Evolutionary conservation across 192 early-diverging fungal species (phyloP).

Genomic region (Martensiomyces pterosporus): DNA sequence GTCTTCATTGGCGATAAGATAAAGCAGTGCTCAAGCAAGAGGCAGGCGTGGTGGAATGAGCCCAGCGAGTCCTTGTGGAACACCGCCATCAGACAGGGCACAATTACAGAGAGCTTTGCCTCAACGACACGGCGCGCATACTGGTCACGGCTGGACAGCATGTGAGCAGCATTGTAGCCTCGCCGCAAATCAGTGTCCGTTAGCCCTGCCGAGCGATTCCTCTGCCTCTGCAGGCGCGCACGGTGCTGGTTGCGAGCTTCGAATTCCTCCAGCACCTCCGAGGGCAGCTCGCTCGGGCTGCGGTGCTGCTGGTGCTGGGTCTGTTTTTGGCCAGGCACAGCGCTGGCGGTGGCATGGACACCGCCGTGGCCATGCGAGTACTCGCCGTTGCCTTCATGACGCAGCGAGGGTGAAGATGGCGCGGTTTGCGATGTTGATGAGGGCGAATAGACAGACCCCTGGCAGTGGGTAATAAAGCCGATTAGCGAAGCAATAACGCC

Average conservation of each 20-base stretch:
- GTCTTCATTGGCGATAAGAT: slow-evolving; percentile 35
- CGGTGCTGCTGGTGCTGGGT: background rate
- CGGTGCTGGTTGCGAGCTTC: slow-evolving; percentile 33
- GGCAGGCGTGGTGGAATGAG: slow-evolving; percentile 47
- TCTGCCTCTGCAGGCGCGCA: slow-evolving; percentile 37
- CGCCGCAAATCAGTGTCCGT: slow-evolving; percentile 40
- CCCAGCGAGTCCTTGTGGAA: slow-evolving; percentile 47
- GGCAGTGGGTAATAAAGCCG: slow-evolving; percentile 45
- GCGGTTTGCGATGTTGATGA: slow-evolving; percentile 21
- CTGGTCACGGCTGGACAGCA: slow-evolving; percentile 39
- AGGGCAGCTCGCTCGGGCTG: slow-evolving; percentile 3
- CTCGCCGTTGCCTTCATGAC: slow-evolving; percentile 2
- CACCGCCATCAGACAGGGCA: slow-evolving; percentile 48
- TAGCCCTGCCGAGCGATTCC: slow-evolving; percentile 29
- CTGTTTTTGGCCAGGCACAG: too few relatives aligned
- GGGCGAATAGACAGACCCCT: slow-evolving; percentile 41
- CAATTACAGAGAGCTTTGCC: slow-evolving; percentile 39
- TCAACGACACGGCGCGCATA: slow-evolving; percentile 37
- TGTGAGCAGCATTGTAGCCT: slow-evolving; percentile 40
- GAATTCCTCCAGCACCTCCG: slow-evolving; percentile 28
- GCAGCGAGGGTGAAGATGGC: slow-evolving; percentile 33
- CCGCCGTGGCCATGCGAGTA: background rate
- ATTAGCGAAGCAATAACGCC: slow-evolving; percentile 49
- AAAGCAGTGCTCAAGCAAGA: slow-evolving; percentile 51
- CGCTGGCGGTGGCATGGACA: too few relatives aligned